Conservation (phyloP, 352 stramenopile genomes). For the Aphanomyces euteiches region DNA sequence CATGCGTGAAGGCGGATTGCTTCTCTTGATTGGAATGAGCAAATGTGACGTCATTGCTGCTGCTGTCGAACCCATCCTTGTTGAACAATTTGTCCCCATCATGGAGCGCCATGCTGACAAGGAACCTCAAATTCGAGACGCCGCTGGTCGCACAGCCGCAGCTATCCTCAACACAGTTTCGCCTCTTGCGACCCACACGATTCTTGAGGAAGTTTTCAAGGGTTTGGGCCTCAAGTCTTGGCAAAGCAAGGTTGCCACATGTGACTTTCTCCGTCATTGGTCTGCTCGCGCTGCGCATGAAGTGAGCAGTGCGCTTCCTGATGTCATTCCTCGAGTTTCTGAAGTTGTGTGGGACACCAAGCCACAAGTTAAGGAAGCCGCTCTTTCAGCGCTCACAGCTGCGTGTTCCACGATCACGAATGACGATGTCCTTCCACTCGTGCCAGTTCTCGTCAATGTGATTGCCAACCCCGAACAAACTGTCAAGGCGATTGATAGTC, state of each 20-base stretch:
- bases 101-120: conserved; percentile 65
- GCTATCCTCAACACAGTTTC: conserved; percentile 47
- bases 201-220: conserved; percentile 59
- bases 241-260: conserved; percentile 82
- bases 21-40: conserved; percentile 42
- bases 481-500: conserved; percentile 85
- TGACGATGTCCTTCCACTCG: conserved; percentile 84
- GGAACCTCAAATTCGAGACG: conserved; percentile 51
- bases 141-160: conserved; percentile 36
- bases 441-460: conserved; percentile 86
- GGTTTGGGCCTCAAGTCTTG: conserved; percentile 63
- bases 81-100: conserved; percentile 48
- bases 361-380: conserved; percentile 85
- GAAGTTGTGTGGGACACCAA: conserved; percentile 93
- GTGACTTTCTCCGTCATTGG: conserved; percentile 78
- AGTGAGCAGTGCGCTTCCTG: conserved; percentile 76
- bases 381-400: conserved; percentile 63
- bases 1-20: conserved; percentile 51
- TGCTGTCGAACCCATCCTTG: conserved; percentile 54
- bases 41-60: conserved; percentile 45
- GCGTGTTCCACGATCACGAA: conserved; percentile 89
- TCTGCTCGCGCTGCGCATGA: conserved; percentile 60
- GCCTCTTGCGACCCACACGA: conserved; percentile 51
- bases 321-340: conserved; percentile 87
- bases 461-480: conserved; percentile 90